Percentiles rank a stretch among this genome's conserved stretches.
Conservation (phyloP, 441 rosid species). For the Theobroma grandiflorum region DNA sequence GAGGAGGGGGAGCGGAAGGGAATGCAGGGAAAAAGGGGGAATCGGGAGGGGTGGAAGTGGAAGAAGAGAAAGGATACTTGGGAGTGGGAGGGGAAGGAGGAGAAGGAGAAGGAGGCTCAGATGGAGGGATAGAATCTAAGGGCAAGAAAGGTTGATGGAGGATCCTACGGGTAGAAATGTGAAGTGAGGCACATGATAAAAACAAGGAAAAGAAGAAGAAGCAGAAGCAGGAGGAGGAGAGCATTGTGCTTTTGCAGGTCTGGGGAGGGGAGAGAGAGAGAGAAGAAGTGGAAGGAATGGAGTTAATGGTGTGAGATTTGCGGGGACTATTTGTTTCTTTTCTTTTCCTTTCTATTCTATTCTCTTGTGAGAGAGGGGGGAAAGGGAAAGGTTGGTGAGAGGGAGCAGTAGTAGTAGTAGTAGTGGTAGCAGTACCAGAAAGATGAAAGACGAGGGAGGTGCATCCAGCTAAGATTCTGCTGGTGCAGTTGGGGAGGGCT, state of each 20-base stretch:
- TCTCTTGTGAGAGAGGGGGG: constrained; percentile 11
- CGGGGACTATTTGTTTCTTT: constrained; percentile 33
- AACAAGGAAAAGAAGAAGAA: constrained; percentile 1
- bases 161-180: constrained; percentile 55
- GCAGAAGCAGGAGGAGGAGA: constrained; percentile 30
- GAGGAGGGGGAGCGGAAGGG: constrained; percentile 84
- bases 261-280: background rate
- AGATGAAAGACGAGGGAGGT: constrained; percentile 17
- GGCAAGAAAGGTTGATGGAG: constrained; percentile 78
- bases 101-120: constrained; percentile 50
- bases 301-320: constrained; percentile 24
- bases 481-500: background rate
- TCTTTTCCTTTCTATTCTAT: background rate
- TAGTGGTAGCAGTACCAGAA: background rate
- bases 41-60: constrained; percentile 56
- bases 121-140: constrained; percentile 41
- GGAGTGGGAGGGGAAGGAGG: constrained; percentile 50
- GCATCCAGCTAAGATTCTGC: constrained; percentile 81
- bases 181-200: constrained; percentile 24
- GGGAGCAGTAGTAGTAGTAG: background rate
- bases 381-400: background rate
- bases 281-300: background rate
- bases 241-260: constrained; percentile 51
- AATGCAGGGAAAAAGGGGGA: constrained; percentile 70
- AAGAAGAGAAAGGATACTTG: constrained; percentile 57